Evolutionary conservation across 2,329 filamentous ascomycete genomes (phyloP).

Genomic region (Diaporthe citrichinensis): DNA sequence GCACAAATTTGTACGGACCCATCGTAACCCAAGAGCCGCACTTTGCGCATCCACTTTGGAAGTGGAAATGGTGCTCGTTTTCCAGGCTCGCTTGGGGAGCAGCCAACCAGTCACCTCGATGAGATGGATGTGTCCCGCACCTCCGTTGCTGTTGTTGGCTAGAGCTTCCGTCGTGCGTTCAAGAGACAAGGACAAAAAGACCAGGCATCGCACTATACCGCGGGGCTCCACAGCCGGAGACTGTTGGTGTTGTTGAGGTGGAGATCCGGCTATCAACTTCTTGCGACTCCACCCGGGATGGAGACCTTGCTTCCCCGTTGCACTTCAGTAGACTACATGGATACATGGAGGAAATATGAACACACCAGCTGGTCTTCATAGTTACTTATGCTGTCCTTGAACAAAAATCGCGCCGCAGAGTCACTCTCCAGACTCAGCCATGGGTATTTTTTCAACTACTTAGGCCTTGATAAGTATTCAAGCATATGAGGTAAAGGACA

Average conservation of each 20-base stretch:
- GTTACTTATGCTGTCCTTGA: not conserved
- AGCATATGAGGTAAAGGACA: not conserved
- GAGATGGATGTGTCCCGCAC: not conserved
- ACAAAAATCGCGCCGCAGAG: too few species aligned
- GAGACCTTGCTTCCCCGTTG: not conserved
- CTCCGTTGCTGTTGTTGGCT: conserved; percentile 1
- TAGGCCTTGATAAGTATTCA: too few species aligned
- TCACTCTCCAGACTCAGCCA: not conserved
- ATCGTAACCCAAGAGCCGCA: not conserved
- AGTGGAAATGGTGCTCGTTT: not conserved
- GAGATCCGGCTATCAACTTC: not conserved
- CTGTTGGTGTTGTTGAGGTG: conserved; percentile 16
- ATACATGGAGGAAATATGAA: not conserved
- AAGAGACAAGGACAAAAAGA: not conserved
- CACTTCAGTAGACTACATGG: not conserved
- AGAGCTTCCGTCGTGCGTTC: not conserved
- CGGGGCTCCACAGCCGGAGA: conserved; percentile 6
- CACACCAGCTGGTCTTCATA: not conserved
- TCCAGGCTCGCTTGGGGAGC: not conserved
- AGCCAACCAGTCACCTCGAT: not conserved
- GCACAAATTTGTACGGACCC: not conserved
- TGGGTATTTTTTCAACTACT: not conserved
- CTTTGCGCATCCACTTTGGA: not conserved
- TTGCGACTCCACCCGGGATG: conserved; percentile 9
- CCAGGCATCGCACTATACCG: not conserved